phyloP scores from a whole-genome alignment of 2,329 filamentous ascomycete genomes.

The Epichloe uncinata region DNA sequence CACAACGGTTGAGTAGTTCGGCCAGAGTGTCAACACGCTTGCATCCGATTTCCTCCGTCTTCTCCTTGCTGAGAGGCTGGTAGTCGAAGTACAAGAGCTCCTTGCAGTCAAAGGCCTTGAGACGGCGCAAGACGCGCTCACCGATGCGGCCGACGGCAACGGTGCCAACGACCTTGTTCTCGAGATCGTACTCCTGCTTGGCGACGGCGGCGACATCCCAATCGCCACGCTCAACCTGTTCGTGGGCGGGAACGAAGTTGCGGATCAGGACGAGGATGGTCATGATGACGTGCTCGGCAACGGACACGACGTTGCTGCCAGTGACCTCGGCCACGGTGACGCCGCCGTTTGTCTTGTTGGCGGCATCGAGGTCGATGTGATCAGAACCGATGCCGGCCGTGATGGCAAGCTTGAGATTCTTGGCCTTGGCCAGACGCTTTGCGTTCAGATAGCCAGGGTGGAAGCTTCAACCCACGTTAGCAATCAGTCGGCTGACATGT shows the following conservation, averaged over 20 bases:
- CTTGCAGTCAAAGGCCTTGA: conserved; percentile 99
- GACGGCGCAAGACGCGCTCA: conserved; percentile 88
- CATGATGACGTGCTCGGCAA: conserved; percentile 98
- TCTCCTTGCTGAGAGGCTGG: conserved; percentile 77
- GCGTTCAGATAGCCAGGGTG: conserved; percentile 96
- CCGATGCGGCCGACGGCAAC: conserved; percentile 96
- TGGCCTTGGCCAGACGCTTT: conserved; percentile 91
- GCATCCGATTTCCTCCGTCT: conserved; percentile 92
- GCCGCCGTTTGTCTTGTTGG: conserved; percentile 97
- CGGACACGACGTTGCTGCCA: conserved; percentile 94
- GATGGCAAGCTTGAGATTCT: conserved; percentile 96
- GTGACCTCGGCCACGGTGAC: conserved; percentile 96
- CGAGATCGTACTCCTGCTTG: conserved; percentile 97
- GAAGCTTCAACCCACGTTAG: conserved; percentile 46
- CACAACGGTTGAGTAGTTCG: conserved; percentile 88
- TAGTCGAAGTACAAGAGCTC: conserved; percentile 99
- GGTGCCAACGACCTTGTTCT: conserved; percentile 94
- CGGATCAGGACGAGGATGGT: conserved; percentile 91
- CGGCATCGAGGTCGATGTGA: conserved; percentile 92
- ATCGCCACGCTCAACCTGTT: conserved; percentile 76
- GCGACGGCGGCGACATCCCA: conserved; percentile 94
- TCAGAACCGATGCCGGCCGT: conserved; percentile 97
- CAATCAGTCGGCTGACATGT: background rate
- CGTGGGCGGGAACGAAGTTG: conserved; percentile 97
- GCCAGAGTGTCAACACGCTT: conserved; percentile 78